A percentile compares a stretch with the other conserved stretches of the same genome.
Conservation (phyloP, 208 protist genomes). For the Lotmaria passim region DNA sequence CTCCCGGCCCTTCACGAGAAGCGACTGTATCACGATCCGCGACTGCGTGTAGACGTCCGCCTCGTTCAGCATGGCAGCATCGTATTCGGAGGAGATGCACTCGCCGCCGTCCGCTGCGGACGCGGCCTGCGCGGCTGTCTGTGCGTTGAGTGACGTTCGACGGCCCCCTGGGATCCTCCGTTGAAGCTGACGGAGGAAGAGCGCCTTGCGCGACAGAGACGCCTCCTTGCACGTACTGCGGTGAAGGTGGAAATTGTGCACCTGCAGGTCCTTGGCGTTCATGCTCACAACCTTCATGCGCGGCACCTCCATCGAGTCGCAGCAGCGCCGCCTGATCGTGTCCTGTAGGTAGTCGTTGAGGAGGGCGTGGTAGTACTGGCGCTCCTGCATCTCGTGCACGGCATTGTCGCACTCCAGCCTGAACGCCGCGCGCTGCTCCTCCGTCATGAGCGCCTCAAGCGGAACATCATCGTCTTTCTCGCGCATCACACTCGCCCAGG, state of each 20-base stretch:
- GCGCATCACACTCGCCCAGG: slow-evolving; percentile 51
- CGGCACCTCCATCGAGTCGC: slow-evolving; percentile 82
- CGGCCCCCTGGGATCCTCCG: slow-evolving; percentile 23
- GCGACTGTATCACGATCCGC: slow-evolving; percentile 69
- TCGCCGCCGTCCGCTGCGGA: not conserved
- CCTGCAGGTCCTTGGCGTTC: slow-evolving; percentile 40
- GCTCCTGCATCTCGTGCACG: slow-evolving; percentile 63
- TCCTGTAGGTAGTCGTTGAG: slow-evolving; percentile 83
- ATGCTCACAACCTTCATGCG: slow-evolving; percentile 70
- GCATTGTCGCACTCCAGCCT: slow-evolving; percentile 56
- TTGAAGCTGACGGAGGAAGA: slow-evolving; percentile 80
- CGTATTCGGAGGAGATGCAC: slow-evolving; percentile 9
- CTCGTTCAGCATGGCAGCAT: slow-evolving; percentile 47
- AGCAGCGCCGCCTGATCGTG: slow-evolving; percentile 69
- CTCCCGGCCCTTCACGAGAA: slow-evolving; percentile 58
- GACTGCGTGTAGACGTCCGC: slow-evolving; percentile 71
- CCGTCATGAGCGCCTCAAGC: slow-evolving; percentile 72
- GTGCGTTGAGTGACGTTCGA: slow-evolving; percentile 11
- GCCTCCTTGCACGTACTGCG: slow-evolving; percentile 37
- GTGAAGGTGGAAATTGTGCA: slow-evolving; percentile 86
- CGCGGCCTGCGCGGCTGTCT: not conserved
- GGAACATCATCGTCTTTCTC: slow-evolving; percentile 53
- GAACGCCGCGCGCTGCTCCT: slow-evolving; percentile 63
- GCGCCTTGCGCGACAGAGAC: slow-evolving; percentile 69
- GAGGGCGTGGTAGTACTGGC: slow-evolving; percentile 73